A percentile compares a stretch with the other conserved stretches of the same genome.
These are phyloP conservation scores for Calvatia gigantea DNA, from an alignment of 768 basidiomycete genomes.

Conservation along the genomic window DNA sequence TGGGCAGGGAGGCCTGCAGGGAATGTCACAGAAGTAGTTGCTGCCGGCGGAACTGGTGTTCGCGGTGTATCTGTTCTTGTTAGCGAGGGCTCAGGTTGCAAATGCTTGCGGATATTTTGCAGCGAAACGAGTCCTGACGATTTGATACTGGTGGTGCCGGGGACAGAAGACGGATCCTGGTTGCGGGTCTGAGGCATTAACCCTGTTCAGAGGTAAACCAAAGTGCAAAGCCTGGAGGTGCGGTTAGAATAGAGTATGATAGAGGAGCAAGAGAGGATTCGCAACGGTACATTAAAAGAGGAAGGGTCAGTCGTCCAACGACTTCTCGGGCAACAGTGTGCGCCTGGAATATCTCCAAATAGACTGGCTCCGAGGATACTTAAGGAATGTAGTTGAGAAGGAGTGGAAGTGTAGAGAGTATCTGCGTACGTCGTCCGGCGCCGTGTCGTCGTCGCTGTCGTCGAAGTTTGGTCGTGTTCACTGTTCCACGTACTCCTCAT, in stretches of 20 bases:
- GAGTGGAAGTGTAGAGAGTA: constrained; percentile 8
- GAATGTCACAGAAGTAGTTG: not conserved
- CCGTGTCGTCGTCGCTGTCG: constrained; percentile 8
- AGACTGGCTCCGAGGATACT: not conserved
- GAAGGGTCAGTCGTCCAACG: not conserved
- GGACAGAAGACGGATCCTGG: not conserved
- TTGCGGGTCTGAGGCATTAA: not conserved
- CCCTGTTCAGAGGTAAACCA: not conserved
- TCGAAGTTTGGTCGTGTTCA: constrained; percentile 1
- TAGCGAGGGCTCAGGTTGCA: not conserved
- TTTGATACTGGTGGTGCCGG: not conserved
- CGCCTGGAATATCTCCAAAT: constrained; percentile 10
- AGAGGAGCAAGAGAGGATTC: not conserved
- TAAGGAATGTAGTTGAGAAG: constrained; percentile 1
- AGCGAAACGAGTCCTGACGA: not conserved
- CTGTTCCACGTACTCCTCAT: not conserved
- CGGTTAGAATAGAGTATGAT: not conserved
- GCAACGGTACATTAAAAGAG: not conserved
- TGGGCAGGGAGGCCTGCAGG: not conserved
- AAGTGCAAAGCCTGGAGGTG: not conserved
- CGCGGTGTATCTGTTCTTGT: not conserved
- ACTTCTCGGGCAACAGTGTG: not conserved
- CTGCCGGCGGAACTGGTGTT: not conserved
- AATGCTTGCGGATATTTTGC: not conserved
- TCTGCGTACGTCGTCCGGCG: constrained; percentile 8